Evolutionary conservation across 2,329 filamentous ascomycete genomes (phyloP).

Genomic region (Talaromyces amestolkiae): DNA sequence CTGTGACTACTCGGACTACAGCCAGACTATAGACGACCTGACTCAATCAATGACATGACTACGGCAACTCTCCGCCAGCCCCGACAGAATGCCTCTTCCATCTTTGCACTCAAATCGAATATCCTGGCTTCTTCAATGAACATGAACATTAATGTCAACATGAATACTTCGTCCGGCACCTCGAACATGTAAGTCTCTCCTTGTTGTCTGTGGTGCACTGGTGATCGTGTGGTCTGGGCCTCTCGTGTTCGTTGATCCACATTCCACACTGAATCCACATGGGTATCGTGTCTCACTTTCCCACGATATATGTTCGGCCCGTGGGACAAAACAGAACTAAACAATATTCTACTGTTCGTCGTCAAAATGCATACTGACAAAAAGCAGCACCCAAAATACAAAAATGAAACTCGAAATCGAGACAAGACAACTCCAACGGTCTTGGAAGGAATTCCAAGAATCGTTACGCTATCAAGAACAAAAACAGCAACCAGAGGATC

Average conservation of each 20-base stretch:
- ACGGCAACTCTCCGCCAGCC: slow-evolving; percentile 11
- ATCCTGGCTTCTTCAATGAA: background rate
- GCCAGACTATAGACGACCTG: background rate
- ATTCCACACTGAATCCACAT: background rate
- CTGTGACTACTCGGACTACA: background rate
- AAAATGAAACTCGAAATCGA: slow-evolving; percentile 35
- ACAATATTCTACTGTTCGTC: background rate
- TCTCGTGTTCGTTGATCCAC: slow-evolving; percentile 1
- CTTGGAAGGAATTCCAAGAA: slow-evolving; percentile 37
- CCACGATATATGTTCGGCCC: slow-evolving; percentile 3
- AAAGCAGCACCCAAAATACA: background rate
- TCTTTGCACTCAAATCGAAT: slow-evolving; percentile 10
- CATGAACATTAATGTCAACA: background rate
- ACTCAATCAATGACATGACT: slow-evolving; percentile 6
- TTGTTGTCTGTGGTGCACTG: background rate
- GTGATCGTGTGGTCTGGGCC: background rate
- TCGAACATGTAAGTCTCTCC: background rate
- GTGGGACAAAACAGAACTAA: background rate
- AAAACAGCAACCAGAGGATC: slow-evolving; percentile 30
- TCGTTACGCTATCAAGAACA: slow-evolving; percentile 29
- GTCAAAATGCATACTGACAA: background rate
- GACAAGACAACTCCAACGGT: slow-evolving; percentile 37
- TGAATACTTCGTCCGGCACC: background rate
- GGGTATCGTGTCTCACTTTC: slow-evolving; percentile 4
- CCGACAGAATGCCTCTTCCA: slow-evolving; percentile 10